Base-by-base conservation (phyloP, 148 eudicot genomes). In the Nepenthes mirabilis region DNA sequence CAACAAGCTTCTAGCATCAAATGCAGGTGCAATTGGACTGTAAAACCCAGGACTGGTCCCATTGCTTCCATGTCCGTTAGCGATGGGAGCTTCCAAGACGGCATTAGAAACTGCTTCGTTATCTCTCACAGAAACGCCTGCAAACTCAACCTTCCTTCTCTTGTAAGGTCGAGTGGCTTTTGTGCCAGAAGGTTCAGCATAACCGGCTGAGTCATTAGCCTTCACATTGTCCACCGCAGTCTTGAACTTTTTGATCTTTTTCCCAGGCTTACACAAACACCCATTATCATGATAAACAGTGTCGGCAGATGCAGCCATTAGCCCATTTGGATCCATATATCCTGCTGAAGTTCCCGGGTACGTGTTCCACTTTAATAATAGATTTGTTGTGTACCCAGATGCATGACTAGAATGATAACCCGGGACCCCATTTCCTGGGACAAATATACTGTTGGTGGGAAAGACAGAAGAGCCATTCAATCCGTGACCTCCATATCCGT, bases 291-390 rank as follows among this genome's bases (percentile, higher is more conserved):
- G 83, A 65, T 74, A 70, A 47, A 37, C 11, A 13, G 62, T 54
- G 66, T 74, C 68, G 13, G 73, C 52, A 49, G 86, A 63, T 51
- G 68, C 43, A 33, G 56, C 13, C 14, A 75, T 63, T 32, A 70
- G 68, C 47, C 80, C 77, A 73, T 74, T 84, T 54, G 77, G 79
- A 64, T 74, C 86, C 33, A 67, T 68, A 66, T 72, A 76, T 11
- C 76, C 83, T 51, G 68, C 67, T 59, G 95, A 71, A 52, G 77
- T 71, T 43, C 84, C 84, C n/a, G 85, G 72, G 47, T 37, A 71
- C 2, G 89, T 54, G 74, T 69, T 79, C 85, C 86, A 86, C 73
- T 88, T 94, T 68, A 86, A 88, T n/a, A 96, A 76, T 37, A 80
- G 71, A 60, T 77, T 91, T 3, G 95, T 72, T 59, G 52, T 72